A percentile compares a stretch with the other conserved stretches of the same genome.
These are phyloP conservation scores for Acer saccharum DNA, from an alignment of 345 rosid species.

Conservation along the genomic window DNA sequence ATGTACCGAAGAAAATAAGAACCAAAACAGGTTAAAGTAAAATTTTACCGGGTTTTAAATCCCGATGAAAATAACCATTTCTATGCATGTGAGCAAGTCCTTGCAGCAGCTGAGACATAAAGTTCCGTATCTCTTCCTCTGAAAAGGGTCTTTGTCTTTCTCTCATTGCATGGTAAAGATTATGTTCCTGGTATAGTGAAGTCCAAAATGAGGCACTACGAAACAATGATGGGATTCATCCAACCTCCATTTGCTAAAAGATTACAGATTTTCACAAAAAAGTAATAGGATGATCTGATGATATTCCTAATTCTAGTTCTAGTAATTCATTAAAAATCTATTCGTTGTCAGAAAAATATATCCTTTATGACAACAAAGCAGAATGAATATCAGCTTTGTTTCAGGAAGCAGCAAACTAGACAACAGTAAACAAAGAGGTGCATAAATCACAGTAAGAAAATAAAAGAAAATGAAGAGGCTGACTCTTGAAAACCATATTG, in stretches of 20 bases:
- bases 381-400: neutral
- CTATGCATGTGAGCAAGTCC: slow-evolving; percentile 93
- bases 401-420: neutral
- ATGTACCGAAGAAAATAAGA: slow-evolving; percentile 3
- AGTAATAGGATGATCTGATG: neutral
- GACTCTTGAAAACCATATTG: neutral
- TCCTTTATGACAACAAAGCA: neutral
- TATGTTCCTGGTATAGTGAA: slow-evolving; percentile 57
- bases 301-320: neutral
- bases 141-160: slow-evolving; percentile 65
- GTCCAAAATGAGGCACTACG: slow-evolving; percentile 16
- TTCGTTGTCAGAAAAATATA: neutral
- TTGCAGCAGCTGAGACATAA: slow-evolving; percentile 82
- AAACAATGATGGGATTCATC: neutral
- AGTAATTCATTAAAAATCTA: neutral
- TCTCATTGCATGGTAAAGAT: slow-evolving; percentile 83
- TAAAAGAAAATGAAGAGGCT: slow-evolving; percentile 5
- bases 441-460: neutral
- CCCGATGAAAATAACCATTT: slow-evolving; percentile 86
- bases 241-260: slow-evolving; percentile 5
- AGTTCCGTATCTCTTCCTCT: slow-evolving; percentile 71
- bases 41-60: slow-evolving; percentile 81
- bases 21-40: neutral
- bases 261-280: neutral
- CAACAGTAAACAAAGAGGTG: neutral